A percentile compares a stretch with the other conserved stretches of the same genome.
These are phyloP conservation scores for Bocquillonia castaneifolia DNA, from an alignment of 441 rosid genomes.

Conservation along the genomic window DNA sequence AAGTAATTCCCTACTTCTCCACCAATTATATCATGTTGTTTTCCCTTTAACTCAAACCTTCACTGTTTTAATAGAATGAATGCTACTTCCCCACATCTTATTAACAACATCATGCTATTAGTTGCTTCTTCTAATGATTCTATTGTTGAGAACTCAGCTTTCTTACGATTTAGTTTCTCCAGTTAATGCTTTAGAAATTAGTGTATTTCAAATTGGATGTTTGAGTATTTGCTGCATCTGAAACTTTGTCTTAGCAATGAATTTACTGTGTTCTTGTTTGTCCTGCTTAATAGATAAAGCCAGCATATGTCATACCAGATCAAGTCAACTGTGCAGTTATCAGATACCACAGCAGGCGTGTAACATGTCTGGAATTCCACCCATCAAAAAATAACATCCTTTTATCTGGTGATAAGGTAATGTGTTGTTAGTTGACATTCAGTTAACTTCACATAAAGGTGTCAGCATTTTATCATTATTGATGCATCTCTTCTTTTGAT, in stretches of 20 bases:
- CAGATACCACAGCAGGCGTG: slow-evolving; percentile 85
- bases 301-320: slow-evolving; percentile 68
- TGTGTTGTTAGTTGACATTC: neutral
- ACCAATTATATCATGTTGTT: no score
- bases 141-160: neutral
- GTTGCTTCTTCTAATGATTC: neutral
- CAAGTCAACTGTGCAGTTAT: slow-evolving; percentile 78
- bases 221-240: slow-evolving; percentile 4
- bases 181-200: neutral
- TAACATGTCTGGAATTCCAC: slow-evolving; percentile 90
- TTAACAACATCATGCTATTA: neutral
- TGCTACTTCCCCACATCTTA: neutral
- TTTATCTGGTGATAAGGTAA: slow-evolving; percentile 91
- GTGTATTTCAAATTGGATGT: neutral
- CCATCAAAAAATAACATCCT: slow-evolving; percentile 77
- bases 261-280: slow-evolving; percentile 6
- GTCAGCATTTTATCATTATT: slow-evolving; percentile 11
- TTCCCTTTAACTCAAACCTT: no score
- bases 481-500: neutral
- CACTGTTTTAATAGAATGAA: no score
- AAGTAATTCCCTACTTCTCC: slow-evolving; percentile 26
- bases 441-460: neutral
- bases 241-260: neutral
- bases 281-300: slow-evolving; percentile 47
- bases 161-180: neutral